Conservation (phyloP, 2,329 filamentous ascomycete genomes). For the Kalaharituber pfeilii region DNA sequence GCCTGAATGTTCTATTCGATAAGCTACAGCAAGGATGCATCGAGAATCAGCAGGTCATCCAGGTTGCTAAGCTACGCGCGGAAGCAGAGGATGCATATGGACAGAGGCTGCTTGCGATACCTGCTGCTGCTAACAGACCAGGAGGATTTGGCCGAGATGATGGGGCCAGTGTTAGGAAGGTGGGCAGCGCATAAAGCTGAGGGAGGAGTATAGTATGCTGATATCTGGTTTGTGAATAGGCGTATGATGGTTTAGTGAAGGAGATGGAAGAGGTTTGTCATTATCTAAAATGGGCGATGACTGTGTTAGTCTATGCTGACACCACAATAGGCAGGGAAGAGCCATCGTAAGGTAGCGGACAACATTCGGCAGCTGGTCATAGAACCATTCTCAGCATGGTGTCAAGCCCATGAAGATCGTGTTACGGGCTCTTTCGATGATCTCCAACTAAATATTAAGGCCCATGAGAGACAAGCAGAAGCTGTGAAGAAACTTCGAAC, state of each 20-base stretch:
- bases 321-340: slow-evolving; percentile 52
- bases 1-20: slow-evolving; percentile 81
- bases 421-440: slow-evolving; percentile 92
- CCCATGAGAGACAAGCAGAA: slow-evolving; percentile 82
- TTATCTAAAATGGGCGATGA: not conserved
- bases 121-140: slow-evolving; percentile 60
- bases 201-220: not conserved
- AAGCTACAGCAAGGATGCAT: slow-evolving; percentile 93
- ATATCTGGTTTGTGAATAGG: slow-evolving; percentile 15
- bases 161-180: slow-evolving; percentile 89
- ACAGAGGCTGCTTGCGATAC: slow-evolving; percentile 62
- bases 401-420: slow-evolving; percentile 78
- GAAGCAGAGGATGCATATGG: slow-evolving; percentile 89
- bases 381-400: slow-evolving; percentile 87
- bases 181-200: slow-evolving; percentile 25
- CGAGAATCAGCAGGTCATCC: slow-evolving; percentile 87
- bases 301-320: not conserved
- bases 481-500: slow-evolving; percentile 80
- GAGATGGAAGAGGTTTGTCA: slow-evolving; percentile 23
- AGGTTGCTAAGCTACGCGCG: slow-evolving; percentile 79
- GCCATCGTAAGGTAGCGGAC: slow-evolving; percentile 86
- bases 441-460: slow-evolving; percentile 74
- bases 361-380: slow-evolving; percentile 94
- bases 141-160: slow-evolving; percentile 83
- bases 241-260: slow-evolving; percentile 23